Evolutionary conservation across 352 stramenopile genomes (phyloP), one percentile per base, ranked within the genome.

Genomic region (Aphanomyces cochlioides): DNA sequence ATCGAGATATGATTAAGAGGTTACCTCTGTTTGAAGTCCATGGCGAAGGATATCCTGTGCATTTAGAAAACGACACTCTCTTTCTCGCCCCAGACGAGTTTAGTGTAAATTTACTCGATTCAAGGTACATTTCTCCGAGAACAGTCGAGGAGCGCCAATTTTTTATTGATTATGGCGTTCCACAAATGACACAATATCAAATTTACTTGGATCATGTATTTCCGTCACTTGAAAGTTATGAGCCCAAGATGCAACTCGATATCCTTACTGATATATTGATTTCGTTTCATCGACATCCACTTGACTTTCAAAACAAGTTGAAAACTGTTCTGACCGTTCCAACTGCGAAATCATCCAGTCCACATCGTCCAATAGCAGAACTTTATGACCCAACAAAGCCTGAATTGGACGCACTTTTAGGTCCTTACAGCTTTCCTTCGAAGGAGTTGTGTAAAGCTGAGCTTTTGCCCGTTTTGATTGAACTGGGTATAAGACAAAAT

Each of bases 341-440:
- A 47, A 90, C 84, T 2, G 74, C 74, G 34, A 87, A 84, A 66
- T 12, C 36, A 13, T 19, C 7, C 13, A 74, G 79, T 28, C 53
- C 77, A 15, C 79, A 89, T 63, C 84, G 83, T 21, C 63, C 66
- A 21, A 60, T 90, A 17, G 75, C 70, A 3, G 79, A 93, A 57
- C 69, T 93, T 5, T 81, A 93, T 39, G 86, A 93, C 69, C 86
- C 86, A 34, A 88, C 74, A 65, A 85, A 82, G 45, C 79, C 77
- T 12, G 84, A 90, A 40, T 57, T 93, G 15, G 82, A 77, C 43
- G 81, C 82, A 28, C 57, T 93, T 34, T 82, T 93, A 12, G 85
- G 85, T 15, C 78, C 82, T 19, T 86, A 82, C 15, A 89, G 82
- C 67, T 73, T 93, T 12, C 84, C 85, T n/a, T 73, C 74, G 21